Evolutionary conservation across 2,329 filamentous ascomycete species (phyloP).

Genomic region (Colletotrichum australisinense): DNA sequence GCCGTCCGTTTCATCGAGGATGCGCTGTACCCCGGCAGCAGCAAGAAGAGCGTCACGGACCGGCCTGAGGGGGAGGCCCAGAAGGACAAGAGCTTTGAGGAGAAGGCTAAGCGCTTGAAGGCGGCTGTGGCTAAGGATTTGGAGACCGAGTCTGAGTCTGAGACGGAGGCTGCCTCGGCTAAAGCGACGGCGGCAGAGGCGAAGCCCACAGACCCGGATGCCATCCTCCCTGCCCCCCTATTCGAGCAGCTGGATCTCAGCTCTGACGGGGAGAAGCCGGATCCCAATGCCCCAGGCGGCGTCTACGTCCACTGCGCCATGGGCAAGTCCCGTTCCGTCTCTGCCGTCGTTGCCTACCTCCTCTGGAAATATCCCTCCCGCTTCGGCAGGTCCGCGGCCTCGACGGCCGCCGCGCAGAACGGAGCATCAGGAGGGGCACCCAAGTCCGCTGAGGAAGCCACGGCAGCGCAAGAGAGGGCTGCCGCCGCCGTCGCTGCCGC

Average conservation of each 20-base stretch:
- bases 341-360: conserved; percentile 85
- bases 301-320: conserved; percentile 83
- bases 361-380: conserved; percentile 73
- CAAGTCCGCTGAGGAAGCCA: conserved; percentile 37
- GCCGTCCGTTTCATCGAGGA: conserved; percentile 87
- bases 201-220: conserved; percentile 15
- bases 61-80: background rate
- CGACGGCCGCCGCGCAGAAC: conserved; percentile 45
- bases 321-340: conserved; percentile 93
- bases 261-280: conserved; percentile 29
- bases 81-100: conserved; percentile 6
- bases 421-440: conserved; percentile 4
- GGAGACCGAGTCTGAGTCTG: background rate
- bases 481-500: conserved; percentile 67
- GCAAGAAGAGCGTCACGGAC: background rate
- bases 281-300: conserved; percentile 45
- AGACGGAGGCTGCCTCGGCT: background rate
- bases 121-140: conserved; percentile 17
- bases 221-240: conserved; percentile 21
- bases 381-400: conserved; percentile 57
- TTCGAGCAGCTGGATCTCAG: conserved; percentile 23
- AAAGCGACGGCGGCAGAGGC: too few relatives aligned
- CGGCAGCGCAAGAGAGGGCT: conserved; percentile 48
- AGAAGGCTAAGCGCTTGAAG: conserved; percentile 20
- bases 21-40: conserved; percentile 61